A percentile compares a stretch with the other conserved stretches of the same genome.
Conservation (phyloP, 345 rosid species). For the Rubroshorea leprosula region DNA sequence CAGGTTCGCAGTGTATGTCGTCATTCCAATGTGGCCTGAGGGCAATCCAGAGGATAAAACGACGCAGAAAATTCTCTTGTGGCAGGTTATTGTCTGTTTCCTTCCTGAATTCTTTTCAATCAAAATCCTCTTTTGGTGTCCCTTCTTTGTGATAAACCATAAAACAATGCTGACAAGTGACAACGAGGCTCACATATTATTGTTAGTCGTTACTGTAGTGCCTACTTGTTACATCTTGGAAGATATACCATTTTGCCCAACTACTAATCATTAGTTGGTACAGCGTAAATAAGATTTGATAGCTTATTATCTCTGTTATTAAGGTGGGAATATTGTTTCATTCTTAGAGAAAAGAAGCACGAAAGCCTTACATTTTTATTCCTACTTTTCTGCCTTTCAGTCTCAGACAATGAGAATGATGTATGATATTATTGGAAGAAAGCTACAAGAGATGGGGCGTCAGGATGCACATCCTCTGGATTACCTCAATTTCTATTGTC, state of each 20-base stretch:
- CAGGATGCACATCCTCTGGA: slow-evolving; percentile 62
- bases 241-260: too few species aligned
- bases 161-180: not conserved
- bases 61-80: slow-evolving; percentile 85
- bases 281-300: too few species aligned
- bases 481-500: slow-evolving; percentile 92
- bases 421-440: slow-evolving; percentile 57
- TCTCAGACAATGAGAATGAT: slow-evolving; percentile 91
- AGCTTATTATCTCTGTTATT: too few species aligned
- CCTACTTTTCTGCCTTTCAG: slow-evolving; percentile 39
- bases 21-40: slow-evolving; percentile 98
- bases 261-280: too few species aligned
- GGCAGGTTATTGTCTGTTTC: slow-evolving; percentile 77
- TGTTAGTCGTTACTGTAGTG: not conserved
- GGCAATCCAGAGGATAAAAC: slow-evolving; percentile 77
- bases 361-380: not conserved
- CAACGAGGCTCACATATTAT: too few species aligned
- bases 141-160: not conserved
- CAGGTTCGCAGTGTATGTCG: slow-evolving; percentile 83
- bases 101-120: not conserved
- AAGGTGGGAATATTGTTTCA: not conserved
- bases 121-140: not conserved
- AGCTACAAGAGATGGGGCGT: slow-evolving; percentile 41
- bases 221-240: not conserved
- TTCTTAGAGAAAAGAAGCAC: not conserved